Evolutionary conservation across 1,284 basidiomycete species (phyloP).

Genomic region (Heterobasidion parviporum): DNA sequence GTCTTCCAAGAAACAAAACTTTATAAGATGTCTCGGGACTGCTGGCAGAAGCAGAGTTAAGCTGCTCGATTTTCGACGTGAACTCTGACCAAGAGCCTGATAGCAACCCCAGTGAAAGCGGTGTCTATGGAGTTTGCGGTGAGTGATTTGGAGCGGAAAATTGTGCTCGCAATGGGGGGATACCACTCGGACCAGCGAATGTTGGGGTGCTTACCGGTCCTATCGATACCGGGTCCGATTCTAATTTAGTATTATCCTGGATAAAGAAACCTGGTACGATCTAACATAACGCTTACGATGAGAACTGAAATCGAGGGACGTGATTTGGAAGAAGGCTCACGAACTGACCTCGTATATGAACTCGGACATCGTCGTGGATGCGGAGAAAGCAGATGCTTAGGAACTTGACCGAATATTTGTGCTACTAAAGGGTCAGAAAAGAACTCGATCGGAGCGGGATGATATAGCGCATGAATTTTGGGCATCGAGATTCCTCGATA

Average conservation of each 20-base stretch:
- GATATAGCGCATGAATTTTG: no score
- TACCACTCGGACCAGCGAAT: not conserved
- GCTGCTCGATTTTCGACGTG: conserved; percentile 25
- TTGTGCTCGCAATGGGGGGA: not conserved
- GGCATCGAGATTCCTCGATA: no score
- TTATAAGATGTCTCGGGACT: conserved; percentile 41
- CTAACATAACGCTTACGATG: conserved; percentile 6
- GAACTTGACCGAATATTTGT: no score
- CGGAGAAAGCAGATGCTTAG: not conserved
- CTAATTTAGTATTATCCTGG: conserved; percentile 19
- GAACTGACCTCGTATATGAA: not conserved
- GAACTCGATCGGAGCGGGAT: no score
- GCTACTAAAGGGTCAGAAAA: no score
- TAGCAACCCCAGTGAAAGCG: conserved; percentile 52
- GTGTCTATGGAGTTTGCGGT: conserved; percentile 30
- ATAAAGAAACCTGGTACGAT: conserved; percentile 24
- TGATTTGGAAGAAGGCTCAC: no score
- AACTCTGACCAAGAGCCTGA: conserved; percentile 48
- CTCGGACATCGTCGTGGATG: not conserved
- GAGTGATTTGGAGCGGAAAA: not conserved
- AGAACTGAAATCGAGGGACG: no score
- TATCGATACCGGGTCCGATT: conserved; percentile 14
- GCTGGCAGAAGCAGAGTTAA: conserved; percentile 35
- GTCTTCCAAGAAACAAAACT: conserved; percentile 58
- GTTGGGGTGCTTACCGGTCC: conserved; percentile 16